phyloP scores from a whole-genome alignment of 495 filamentous ascomycete species.

The Aspergillus olivimuriae region DNA sequence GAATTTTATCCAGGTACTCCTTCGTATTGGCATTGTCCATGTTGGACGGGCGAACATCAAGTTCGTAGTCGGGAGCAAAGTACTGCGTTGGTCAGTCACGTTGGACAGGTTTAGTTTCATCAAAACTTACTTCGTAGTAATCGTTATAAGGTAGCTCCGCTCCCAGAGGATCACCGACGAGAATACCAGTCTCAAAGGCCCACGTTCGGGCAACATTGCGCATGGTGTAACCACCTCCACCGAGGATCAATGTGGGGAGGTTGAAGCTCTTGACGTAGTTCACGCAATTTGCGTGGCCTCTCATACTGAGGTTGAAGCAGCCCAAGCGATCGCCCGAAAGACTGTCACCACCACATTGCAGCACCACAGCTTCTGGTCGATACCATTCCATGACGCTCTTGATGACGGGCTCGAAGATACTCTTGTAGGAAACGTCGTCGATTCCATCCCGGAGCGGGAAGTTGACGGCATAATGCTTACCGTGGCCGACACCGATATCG shows the following conservation, averaged over 20 bases:
- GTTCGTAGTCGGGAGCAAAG: conserved; percentile 92
- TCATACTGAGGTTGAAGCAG: conserved; percentile 98
- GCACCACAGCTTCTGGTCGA: conserved; percentile 85
- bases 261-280: conserved; percentile 91
- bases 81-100: conserved; percentile 53
- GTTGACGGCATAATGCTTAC: conserved; percentile 94
- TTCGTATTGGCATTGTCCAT: conserved; percentile 98
- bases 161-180: conserved; percentile 75
- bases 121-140: conserved; percentile 79
- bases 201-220: conserved; percentile 95
- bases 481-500: conserved; percentile 87
- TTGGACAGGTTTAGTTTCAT: background rate
- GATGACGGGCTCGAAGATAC: conserved; percentile 93
- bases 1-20: conserved; percentile 96
- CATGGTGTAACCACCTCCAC: conserved; percentile 98
- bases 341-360: conserved; percentile 95
- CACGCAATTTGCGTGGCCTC: conserved; percentile 95
- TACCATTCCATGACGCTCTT: conserved; percentile 93
- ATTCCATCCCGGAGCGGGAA: conserved; percentile 96
- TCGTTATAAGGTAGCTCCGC: conserved; percentile 91
- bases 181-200: conserved; percentile 90
- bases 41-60: conserved; percentile 91
- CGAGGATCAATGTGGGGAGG: conserved; percentile 83
- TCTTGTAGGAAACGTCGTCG: conserved; percentile 85
- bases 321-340: conserved; percentile 91